Conservation (phyloP, 208 protist genomes). For the Paratrypanosoma confusum region DNA sequence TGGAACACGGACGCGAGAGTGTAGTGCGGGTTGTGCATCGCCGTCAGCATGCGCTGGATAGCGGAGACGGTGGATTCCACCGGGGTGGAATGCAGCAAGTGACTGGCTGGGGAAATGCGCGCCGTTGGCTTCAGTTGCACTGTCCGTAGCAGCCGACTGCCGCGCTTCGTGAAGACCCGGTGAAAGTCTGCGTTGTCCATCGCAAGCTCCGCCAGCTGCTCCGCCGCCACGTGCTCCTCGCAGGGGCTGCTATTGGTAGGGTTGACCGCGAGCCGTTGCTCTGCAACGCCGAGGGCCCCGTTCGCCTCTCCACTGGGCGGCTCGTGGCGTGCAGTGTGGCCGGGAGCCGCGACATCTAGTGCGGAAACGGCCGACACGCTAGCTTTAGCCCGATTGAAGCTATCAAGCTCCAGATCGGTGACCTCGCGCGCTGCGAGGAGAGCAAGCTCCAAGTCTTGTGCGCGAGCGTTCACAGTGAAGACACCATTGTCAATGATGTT, state of each 20-base stretch:
- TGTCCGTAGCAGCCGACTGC: conserved; percentile 6
- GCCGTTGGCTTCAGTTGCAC: not conserved
- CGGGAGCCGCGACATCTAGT: not conserved
- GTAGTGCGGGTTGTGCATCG: conserved; percentile 80
- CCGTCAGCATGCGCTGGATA: conserved; percentile 44
- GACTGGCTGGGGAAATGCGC: not conserved
- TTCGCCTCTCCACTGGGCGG: not conserved
- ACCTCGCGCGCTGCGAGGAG: conserved; percentile 68
- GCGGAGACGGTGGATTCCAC: conserved; percentile 26
- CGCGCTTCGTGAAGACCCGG: conserved; percentile 44
- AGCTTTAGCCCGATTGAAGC: conserved; percentile 14
- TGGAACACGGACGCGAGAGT: conserved; percentile 64
- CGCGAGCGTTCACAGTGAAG: conserved; percentile 37
- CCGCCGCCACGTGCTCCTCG: too few species aligned
- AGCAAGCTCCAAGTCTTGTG: conserved; percentile 76
- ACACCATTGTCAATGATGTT: conserved; percentile 81
- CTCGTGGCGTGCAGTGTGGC: not conserved
- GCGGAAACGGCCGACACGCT: not conserved
- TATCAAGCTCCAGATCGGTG: conserved; percentile 25
- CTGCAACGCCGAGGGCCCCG: not conserved
- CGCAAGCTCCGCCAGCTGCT: too few species aligned
- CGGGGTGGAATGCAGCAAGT: conserved; percentile 5
- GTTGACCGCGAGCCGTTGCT: not conserved
- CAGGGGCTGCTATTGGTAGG: not conserved
- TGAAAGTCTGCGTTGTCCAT: conserved; percentile 65